Base-by-base conservation (phyloP, 2,329 filamentous ascomycete species). In the Fusarium acutatum region DNA sequence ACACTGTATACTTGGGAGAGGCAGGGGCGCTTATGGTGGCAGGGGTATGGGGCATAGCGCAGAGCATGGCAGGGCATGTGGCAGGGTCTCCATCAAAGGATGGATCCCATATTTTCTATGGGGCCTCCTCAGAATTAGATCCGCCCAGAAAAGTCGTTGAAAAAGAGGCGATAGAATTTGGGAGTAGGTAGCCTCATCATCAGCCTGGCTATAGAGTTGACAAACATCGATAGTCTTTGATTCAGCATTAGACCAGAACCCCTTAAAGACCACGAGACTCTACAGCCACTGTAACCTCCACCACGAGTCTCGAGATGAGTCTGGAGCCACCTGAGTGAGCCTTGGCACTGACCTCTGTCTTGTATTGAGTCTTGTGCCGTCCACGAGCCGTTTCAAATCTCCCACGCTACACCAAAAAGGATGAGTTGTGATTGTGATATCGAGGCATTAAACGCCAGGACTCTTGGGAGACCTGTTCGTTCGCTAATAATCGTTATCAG, bases 1-100 rank as follows among this genome's bases (percentile, higher is more conserved):
- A 56, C 73, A 75, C 74, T 74, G 74, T 73, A 61, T 76, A 75
- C 74, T 59, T 64, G 18, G 7, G 37, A 38, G 59, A 49, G 67
- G 67, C 66, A 69, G 67, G 66, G 67, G 66, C 67, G 67, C 67
- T 69, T 69, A 69, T 65, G 60, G 35, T 54, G 67, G 66, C 66
- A 69, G 67, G 67, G 67, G 50, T 60, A 53, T 46, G 30, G 41
- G 41, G 37, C 20, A 62, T 62, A 68, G 65, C 50, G 64, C 44
- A 61, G 57, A 50, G 57, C 58, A 56, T 44, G 40, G 60, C 47
- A 64, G 64, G 56, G 60, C 59, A 61, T 54, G 69, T 63, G 57
- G 63, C 70, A 72, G 60, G 70, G 67, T 46, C 46, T 62, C 53
- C 67, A 37, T 54, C 34, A 49, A 63, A 62, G 47, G 54, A 69